Percentiles rank a stretch among this genome's conserved stretches.
These are phyloP conservation scores for Salix viminalis DNA, from an alignment of 345 rosid species.

Conservation along the genomic window DNA sequence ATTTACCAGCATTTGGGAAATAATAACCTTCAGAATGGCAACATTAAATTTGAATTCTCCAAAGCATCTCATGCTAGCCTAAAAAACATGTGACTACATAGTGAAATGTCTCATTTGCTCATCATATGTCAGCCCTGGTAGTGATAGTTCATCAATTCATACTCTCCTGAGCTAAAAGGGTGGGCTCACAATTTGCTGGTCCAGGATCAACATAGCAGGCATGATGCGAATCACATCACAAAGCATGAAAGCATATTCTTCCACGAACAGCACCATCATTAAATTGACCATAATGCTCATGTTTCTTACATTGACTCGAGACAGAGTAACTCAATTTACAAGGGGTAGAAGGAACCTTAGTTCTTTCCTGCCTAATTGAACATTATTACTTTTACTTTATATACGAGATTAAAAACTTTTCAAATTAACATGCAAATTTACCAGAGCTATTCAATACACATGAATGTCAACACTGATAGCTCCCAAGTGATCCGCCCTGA, in stretches of 20 bases:
- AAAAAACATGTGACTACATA: not conserved
- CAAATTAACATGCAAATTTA: conserved; percentile 9
- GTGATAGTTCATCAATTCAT: not conserved
- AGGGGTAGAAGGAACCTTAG: not conserved
- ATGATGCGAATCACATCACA: not conserved
- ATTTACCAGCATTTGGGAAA: too few relatives aligned
- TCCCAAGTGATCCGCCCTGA: conserved; percentile 38
- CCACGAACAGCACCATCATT: not conserved
- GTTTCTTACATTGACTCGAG: conserved; percentile 8
- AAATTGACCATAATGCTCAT: not conserved
- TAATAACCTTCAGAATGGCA: too few relatives aligned
- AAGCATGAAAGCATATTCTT: not conserved
- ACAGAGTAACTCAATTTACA: conserved; percentile 24
- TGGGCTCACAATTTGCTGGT: not conserved
- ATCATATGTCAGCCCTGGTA: not conserved
- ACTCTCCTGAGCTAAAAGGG: not conserved
- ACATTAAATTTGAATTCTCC: not conserved
- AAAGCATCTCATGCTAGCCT: not conserved
- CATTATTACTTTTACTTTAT: conserved; percentile 19
- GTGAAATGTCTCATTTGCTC: not conserved
- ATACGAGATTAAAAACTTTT: conserved; percentile 7
- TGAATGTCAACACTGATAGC: conserved; percentile 75
- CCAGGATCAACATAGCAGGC: not conserved
- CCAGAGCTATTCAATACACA: conserved; percentile 47
- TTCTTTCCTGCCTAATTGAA: conserved; percentile 12